phyloP scores from a whole-genome alignment of 441 rosid species.

The Gossypium davidsonii region DNA sequence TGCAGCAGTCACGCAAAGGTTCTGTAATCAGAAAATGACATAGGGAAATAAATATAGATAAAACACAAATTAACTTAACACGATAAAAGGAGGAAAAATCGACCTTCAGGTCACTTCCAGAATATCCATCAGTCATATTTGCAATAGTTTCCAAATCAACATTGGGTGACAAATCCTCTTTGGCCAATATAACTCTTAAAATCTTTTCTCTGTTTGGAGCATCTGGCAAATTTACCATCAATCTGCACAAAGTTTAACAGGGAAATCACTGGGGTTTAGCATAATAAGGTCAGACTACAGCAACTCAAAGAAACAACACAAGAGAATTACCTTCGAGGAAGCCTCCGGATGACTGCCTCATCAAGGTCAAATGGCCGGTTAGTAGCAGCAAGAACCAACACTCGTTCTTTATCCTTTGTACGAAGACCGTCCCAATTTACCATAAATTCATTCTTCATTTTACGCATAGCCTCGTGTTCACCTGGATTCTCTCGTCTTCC shows the following conservation, averaged over 20 bases:
- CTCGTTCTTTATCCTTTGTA: slow-evolving; percentile 92
- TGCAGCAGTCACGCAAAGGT: slow-evolving; percentile 91
- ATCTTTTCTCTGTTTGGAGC: slow-evolving; percentile 76
- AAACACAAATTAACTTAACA: neutral
- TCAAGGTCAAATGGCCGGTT: slow-evolving; percentile 98
- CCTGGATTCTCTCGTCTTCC: slow-evolving; percentile 99
- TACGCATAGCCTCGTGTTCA: slow-evolving; percentile 99
- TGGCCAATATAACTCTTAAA: slow-evolving; percentile 68
- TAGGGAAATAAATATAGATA: slow-evolving; percentile 22
- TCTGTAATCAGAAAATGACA: slow-evolving; percentile 39
- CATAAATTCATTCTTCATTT: slow-evolving; percentile 99
- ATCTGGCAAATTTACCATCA: slow-evolving; percentile 97
- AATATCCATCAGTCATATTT: slow-evolving; percentile 88
- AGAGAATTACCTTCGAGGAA: slow-evolving; percentile 70
- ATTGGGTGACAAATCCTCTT: slow-evolving; percentile 74
- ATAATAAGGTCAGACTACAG: neutral
- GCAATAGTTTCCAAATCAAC: slow-evolving; percentile 82
- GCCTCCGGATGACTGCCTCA: slow-evolving; percentile 98
- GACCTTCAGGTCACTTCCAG: slow-evolving; percentile 99
- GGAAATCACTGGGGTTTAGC: slow-evolving; percentile 3
- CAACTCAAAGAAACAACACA: neutral
- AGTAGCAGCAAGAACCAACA: slow-evolving; percentile 93
- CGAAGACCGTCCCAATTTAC: slow-evolving; percentile 98
- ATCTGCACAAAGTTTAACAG: slow-evolving; percentile 38
- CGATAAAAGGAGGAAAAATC: neutral